These are phyloP conservation scores for Knufia fluminis DNA, from an alignment of 2,329 filamentous ascomycete genomes.

Conservation along the genomic window DNA sequence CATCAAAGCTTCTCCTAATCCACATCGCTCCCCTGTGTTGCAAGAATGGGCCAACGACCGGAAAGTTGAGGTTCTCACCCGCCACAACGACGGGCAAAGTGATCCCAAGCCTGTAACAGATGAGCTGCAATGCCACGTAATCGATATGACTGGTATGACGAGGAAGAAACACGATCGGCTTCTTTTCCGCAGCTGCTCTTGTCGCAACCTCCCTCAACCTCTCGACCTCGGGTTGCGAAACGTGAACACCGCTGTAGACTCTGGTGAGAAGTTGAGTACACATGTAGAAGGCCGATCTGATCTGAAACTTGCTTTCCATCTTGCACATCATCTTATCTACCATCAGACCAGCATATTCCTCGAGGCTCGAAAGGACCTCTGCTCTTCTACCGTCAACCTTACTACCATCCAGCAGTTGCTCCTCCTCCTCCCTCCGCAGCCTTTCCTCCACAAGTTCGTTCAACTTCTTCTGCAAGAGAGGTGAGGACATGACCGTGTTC, in stretches of 20 bases:
- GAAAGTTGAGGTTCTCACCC: conserved; percentile 93
- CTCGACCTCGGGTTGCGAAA: conserved; percentile 87
- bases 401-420: conserved; percentile 41
- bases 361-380: conserved; percentile 63
- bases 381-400: conserved; percentile 35
- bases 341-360: conserved; percentile 74
- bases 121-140: conserved; percentile 87
- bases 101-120: conserved; percentile 87
- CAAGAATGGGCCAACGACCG: conserved; percentile 76
- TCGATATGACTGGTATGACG: conserved; percentile 94
- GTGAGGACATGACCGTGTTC: conserved; percentile 61
- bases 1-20: conserved; percentile 82
- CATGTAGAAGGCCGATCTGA: conserved; percentile 84
- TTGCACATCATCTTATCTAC: conserved; percentile 98
- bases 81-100: conserved; percentile 85
- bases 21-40: conserved; percentile 65
- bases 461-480: conserved; percentile 66
- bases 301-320: conserved; percentile 90
- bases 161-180: conserved; percentile 91
- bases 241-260: conserved; percentile 93
- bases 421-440: conserved; percentile 64
- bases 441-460: conserved; percentile 65
- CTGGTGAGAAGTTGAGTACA: conserved; percentile 78
- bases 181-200: conserved; percentile 73
- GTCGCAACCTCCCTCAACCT: conserved; percentile 73